phyloP scores from a whole-genome alignment of 2,329 filamentous ascomycete species.

The Verticillium nonalfalfae region DNA sequence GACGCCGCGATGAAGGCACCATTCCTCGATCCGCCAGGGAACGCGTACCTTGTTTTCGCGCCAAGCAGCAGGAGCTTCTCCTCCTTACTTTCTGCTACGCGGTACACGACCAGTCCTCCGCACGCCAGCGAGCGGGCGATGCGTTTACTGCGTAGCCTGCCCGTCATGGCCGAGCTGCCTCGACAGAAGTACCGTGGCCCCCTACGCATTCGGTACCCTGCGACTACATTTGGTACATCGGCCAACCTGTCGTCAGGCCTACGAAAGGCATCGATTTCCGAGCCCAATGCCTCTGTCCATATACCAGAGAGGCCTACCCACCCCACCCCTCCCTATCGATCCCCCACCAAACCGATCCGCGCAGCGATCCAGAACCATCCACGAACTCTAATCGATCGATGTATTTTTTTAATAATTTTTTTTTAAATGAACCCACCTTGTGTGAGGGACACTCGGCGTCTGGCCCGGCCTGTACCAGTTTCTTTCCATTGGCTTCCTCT shows the following conservation, averaged over 20 bases:
- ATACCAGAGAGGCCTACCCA: not conserved
- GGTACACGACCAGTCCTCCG: too few species aligned
- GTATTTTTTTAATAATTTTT: slow-evolving; percentile 3
- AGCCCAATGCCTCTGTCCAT: not conserved
- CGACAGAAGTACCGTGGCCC: too few species aligned
- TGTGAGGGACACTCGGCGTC: too few species aligned
- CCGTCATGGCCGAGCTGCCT: not conserved
- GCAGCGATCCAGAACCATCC: not conserved
- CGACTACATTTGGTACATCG: too few species aligned
- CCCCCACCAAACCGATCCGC: not conserved
- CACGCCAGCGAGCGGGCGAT: too few species aligned
- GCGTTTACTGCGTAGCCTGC: too few species aligned
- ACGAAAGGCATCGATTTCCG: not conserved
- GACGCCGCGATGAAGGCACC: not conserved
- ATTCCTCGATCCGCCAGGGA: not conserved
- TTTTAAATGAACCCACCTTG: slow-evolving; percentile 6
- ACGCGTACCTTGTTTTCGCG: not conserved
- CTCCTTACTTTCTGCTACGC: not conserved
- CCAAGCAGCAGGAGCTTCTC: not conserved
- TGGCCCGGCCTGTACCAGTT: too few species aligned
- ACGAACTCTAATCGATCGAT: not conserved
- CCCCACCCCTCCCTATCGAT: not conserved
- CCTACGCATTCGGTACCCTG: too few species aligned
- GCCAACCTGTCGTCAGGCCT: too few species aligned
- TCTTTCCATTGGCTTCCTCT: slow-evolving; percentile 6